phyloP scores from a whole-genome alignment of 2,329 filamentous ascomycete genomes.

The Cadophora sp. region DNA sequence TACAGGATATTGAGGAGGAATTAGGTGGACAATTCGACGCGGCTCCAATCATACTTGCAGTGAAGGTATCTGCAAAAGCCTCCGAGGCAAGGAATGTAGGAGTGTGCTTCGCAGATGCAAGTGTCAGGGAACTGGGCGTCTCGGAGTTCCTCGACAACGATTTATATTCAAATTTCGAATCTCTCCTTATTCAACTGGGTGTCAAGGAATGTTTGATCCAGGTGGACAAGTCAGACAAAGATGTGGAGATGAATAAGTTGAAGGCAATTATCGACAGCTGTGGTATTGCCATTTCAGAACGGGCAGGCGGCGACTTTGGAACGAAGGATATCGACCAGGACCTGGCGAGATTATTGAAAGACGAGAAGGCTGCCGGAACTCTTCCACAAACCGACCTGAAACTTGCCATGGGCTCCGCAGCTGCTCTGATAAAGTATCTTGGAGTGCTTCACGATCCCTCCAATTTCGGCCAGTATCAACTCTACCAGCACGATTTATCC shows the following conservation, averaged over 20 bases:
- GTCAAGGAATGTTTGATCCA: slow-evolving; percentile 94
- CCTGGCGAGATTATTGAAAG: slow-evolving; percentile 83
- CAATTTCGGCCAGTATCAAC: slow-evolving; percentile 96
- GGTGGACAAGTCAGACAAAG: slow-evolving; percentile 78
- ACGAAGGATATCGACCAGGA: slow-evolving; percentile 96
- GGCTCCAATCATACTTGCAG: slow-evolving; percentile 91
- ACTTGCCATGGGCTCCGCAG: slow-evolving; percentile 93
- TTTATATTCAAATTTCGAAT: slow-evolving; percentile 97
- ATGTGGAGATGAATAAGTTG: slow-evolving; percentile 87
- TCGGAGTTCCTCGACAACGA: slow-evolving; percentile 99
- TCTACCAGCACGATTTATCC: slow-evolving; percentile 95
- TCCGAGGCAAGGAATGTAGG: slow-evolving; percentile 85
- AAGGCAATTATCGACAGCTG: slow-evolving; percentile 90
- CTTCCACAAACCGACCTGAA: slow-evolving; percentile 92
- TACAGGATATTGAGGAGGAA: slow-evolving; percentile 97
- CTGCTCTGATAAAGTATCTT: slow-evolving; percentile 93
- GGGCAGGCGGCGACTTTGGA: slow-evolving; percentile 78
- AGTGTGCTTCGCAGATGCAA: slow-evolving; percentile 97
- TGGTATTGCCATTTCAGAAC: slow-evolving; percentile 86
- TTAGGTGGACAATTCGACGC: slow-evolving; percentile 88
- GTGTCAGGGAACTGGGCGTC: slow-evolving; percentile 91
- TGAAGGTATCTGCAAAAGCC: slow-evolving; percentile 90
- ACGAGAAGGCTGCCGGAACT: slow-evolving; percentile 77
- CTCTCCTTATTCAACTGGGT: slow-evolving; percentile 92
- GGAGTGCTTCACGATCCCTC: slow-evolving; percentile 87